Percentiles rank a stretch among this genome's conserved stretches.
Conservation (phyloP, 129 eudicot genomes). For the Erigeron canadensis region DNA sequence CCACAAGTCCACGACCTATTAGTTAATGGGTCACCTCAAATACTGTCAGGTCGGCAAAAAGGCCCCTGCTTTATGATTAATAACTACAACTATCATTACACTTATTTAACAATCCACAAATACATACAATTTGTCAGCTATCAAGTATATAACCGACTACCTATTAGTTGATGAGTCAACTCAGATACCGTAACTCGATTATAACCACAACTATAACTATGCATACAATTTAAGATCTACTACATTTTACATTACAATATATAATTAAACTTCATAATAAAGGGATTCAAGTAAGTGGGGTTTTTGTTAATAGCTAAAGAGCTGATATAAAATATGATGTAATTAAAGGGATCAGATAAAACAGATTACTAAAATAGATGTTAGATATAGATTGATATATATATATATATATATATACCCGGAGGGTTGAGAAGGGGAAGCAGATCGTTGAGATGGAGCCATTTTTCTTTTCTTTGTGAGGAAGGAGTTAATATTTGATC, state of each 20-base stretch:
- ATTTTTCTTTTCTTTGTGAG: conserved; percentile 3
- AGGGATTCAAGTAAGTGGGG: conserved; percentile 20
- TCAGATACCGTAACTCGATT: not conserved
- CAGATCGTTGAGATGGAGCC: conserved; percentile 75
- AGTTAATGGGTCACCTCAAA: too few relatives aligned
- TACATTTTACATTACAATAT: conserved; percentile 12
- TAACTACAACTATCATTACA: not conserved
- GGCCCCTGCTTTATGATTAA: not conserved
- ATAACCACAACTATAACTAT: not conserved
- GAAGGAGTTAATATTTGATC: too few relatives aligned
- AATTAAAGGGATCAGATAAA: not conserved
- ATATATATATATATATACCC: conserved; percentile 44
- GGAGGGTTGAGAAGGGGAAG: conserved; percentile 98
- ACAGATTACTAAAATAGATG: not conserved
- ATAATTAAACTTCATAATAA: conserved; percentile 2
- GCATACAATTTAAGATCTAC: conserved; percentile 15
- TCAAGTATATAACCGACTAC: too few relatives aligned
- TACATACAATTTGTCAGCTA: too few relatives aligned
- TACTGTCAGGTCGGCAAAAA: too few relatives aligned
- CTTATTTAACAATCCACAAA: not conserved
- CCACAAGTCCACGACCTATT: too few relatives aligned
- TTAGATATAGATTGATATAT: not conserved
- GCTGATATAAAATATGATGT: not conserved
- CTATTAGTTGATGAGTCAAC: too few relatives aligned
- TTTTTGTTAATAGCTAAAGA: conserved; percentile 1